Percentiles rank a stretch among this genome's conserved stretches.
Conservation (phyloP, 2,329 filamentous ascomycete species). For the Plenodomus lindquistii region DNA sequence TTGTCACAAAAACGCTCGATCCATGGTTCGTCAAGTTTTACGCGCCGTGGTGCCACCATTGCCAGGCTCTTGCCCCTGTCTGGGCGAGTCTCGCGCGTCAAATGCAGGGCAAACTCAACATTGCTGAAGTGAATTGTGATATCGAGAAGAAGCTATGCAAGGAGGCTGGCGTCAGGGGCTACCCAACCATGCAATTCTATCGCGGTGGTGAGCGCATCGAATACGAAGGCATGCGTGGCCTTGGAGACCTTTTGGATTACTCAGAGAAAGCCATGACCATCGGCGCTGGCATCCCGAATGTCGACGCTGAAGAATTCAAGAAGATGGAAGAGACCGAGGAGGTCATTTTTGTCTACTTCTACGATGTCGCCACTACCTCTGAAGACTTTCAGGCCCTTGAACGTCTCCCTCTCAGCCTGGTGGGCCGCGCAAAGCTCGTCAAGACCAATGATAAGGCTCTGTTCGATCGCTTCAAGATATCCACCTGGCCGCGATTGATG, state of each 20-base stretch:
- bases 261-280: conserved; percentile 83
- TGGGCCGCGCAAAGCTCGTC: conserved; percentile 89
- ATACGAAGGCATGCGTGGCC: conserved; percentile 86
- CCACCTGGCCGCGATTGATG: conserved; percentile 91
- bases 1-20: conserved; percentile 84
- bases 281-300: conserved; percentile 75
- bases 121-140: conserved; percentile 97
- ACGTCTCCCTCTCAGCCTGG: conserved; percentile 80
- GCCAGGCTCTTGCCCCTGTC: conserved; percentile 85
- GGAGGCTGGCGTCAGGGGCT: conserved; percentile 77
- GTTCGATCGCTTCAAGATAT: conserved; percentile 86
- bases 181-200: conserved; percentile 92
- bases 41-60: conserved; percentile 95
- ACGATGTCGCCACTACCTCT: conserved; percentile 88
- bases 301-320: conserved; percentile 75
- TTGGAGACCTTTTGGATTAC: conserved; percentile 87
- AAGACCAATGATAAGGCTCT: conserved; percentile 82
- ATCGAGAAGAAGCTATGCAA: conserved; percentile 86
- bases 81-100: conserved; percentile 90
- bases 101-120: conserved; percentile 85
- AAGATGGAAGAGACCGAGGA: conserved; percentile 90
- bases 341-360: conserved; percentile 96
- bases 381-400: conserved; percentile 93
- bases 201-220: conserved; percentile 88
- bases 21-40: conserved; percentile 99